A percentile compares a stretch with the other conserved stretches of the same genome.
These are phyloP conservation scores for Podila epicladia DNA, from an alignment of 192 early-diverging fungal species.

Conservation along the genomic window DNA sequence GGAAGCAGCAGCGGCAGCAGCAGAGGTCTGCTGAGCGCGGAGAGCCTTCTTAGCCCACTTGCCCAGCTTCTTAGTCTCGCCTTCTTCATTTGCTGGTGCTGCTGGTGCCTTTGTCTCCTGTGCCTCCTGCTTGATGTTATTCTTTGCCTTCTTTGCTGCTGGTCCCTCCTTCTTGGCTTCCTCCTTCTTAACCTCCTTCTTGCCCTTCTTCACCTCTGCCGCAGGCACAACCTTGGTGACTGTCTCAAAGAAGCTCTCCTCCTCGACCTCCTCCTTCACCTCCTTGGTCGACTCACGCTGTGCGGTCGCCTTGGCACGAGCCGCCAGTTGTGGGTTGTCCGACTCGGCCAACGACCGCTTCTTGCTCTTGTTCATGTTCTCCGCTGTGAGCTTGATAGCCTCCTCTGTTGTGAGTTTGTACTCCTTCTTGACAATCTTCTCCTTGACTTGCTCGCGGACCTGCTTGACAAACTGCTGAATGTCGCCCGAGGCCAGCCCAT, in stretches of 20 bases:
- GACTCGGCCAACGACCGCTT: conserved; percentile 12
- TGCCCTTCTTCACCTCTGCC: neutral
- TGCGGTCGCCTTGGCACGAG: conserved; percentile 36
- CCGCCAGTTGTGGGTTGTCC: conserved; percentile 21
- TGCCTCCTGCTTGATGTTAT: neutral
- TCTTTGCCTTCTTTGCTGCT: neutral
- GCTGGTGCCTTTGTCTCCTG: neutral
- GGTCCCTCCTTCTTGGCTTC: neutral
- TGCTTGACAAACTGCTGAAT: conserved; percentile 32
- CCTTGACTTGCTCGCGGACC: conserved; percentile 29
- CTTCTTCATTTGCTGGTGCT: neutral
- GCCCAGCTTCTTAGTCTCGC: conserved; percentile 32
- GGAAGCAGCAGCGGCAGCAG: neutral
- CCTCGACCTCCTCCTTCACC: conserved; percentile 3
- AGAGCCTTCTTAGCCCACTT: conserved; percentile 48
- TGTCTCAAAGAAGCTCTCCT: conserved; percentile 39
- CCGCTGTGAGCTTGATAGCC: conserved; percentile 25
- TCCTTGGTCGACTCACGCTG: conserved; percentile 13
- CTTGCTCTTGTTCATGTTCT: conserved; percentile 43
- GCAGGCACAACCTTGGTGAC: conserved; percentile 24
- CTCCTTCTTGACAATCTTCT: conserved; percentile 40
- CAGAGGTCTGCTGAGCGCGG: conserved; percentile 20
- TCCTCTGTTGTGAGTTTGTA: conserved; percentile 20
- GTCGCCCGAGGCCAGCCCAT: conserved; percentile 28
- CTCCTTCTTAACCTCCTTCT: conserved; percentile 8